Evolutionary conservation across 1,284 basidiomycete genomes (phyloP), one percentile per base, ranked within the genome.

Genomic region (Naganishia albida): DNA sequence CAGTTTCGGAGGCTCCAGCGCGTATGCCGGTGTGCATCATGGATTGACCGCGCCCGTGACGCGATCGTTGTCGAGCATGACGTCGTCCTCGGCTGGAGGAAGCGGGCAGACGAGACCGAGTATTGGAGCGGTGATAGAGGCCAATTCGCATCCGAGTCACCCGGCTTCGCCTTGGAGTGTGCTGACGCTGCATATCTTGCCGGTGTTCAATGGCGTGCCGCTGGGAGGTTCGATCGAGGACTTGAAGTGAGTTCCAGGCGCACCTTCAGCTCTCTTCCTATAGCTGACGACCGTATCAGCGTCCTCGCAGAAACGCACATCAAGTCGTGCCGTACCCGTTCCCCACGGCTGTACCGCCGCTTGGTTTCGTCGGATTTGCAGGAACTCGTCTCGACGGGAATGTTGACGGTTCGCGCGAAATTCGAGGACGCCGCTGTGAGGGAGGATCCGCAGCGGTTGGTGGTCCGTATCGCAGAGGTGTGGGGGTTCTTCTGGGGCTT

Each of bases 401-500:
- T 95, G 88, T 84, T 93, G 65, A 97, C 93, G 0, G 83, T 98
- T 46, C 91, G 91, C 68, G 86, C 91, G 0, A 93, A 92, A 74
- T 83, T 98, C 10, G 82, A 80, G 62, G 72, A 74, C 12, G 85
- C 83, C 6, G 50, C 62, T 13, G 70, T 68, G 23, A 23, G 52
- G 2, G 72, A 72, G 1, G 71, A 75, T 23, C 74, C 75, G 52
- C 85, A 88, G 52, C 85, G 86, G 70, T 83, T 97, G 4, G 80
- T 94, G 18, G 81, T 82, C 1, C 83, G 90, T 10, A 82, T 95
- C 12, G 90, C 92, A 1, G 91, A 95, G 70, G 83, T 90, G 16
- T 98, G 94, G 94, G 85, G 84, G 7, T 94, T 95, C 81, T 97
- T 96, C 80, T 96, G 92, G 87, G 89, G 90, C 68, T 87, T 97